Evolutionary conservation across 805 yeast species (phyloP), one percentile per base, ranked within the genome.

Genomic region (Metschnikowia arizonensis): DNA sequence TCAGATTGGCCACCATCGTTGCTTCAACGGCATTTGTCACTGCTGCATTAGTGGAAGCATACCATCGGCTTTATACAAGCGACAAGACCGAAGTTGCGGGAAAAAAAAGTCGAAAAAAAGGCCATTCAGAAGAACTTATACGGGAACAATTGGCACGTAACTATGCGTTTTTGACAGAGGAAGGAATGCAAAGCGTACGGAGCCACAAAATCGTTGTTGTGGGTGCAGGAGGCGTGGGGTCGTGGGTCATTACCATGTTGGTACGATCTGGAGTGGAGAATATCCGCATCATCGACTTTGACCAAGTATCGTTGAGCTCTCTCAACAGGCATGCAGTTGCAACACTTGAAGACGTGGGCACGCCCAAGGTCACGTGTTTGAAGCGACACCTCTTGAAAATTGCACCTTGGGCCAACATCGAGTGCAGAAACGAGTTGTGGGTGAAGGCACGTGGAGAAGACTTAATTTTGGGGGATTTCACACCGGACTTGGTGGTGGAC

Each of bases 221-320:
- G 25, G 99, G 99, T 25, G 93, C 91, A 14, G 99, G 99, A 47
- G 99, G 99, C 47, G 99, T 93, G 33, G 99, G 99, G 2, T 90
- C 97, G 0, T 90, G 97, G 91, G 96, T 84, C 19, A 83, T 85
- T 10, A 84, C 95, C 9, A 88, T 95, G 85, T 74, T 93, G 46
- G 85, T 86, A 1, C 81, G 99, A 57, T 86, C 96, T 14, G 99
- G 99, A 12, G 83, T 90, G 32, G 83, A 85, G 17, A 77, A 79
- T 48, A 63, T 93, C 43, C 77, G 89, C 54, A 75, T 93, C 46
- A 81, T 93, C 44, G 99, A 93, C 65, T 93, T 93, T 61, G 99
- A 93, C 64, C 99, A 93, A 68, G 97, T 93, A 23, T 82, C 97
- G 1, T 72, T 93, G 48, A 85, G 96, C 40, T 88, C 97, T 7